These are phyloP conservation scores for Parachaetomium inaequale DNA, from an alignment of 495 filamentous ascomycete species.

Conservation along the genomic window DNA sequence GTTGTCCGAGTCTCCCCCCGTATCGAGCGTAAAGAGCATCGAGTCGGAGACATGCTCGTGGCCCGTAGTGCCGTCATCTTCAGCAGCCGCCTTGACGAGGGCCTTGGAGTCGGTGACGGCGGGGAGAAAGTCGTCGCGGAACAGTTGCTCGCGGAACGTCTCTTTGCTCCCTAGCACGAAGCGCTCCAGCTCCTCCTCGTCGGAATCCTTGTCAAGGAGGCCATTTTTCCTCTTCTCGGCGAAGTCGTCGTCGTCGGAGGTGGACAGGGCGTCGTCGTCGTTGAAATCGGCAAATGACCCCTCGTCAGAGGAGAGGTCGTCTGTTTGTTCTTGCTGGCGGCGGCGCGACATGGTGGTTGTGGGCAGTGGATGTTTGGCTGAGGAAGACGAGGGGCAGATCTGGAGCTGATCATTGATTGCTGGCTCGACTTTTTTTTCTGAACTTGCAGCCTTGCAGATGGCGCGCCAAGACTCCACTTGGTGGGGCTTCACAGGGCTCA, in stretches of 20 bases:
- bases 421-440: conserved; percentile 34
- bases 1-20: conserved; percentile 35
- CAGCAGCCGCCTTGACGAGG: conserved; percentile 26
- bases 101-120: conserved; percentile 36
- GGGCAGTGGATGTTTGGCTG: conserved; percentile 1
- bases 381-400: conserved; percentile 17
- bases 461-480: conserved; percentile 1
- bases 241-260: conserved; percentile 25
- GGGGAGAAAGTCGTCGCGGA: conserved; percentile 37
- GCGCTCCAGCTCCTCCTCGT: conserved; percentile 78
- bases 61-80: conserved; percentile 32
- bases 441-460: conserved; percentile 29
- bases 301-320: conserved; percentile 27
- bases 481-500: conserved; percentile 6
- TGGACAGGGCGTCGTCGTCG: conserved; percentile 31
- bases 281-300: conserved; percentile 37
- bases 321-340: conserved; percentile 20
- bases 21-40: conserved; percentile 52
- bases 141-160: conserved; percentile 72
- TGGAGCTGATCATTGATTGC: conserved; percentile 15
- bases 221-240: conserved; percentile 6
- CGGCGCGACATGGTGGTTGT: conserved; percentile 16
- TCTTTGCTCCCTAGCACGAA: conserved; percentile 80
- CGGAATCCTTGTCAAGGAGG: conserved; percentile 61
- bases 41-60: conserved; percentile 58